Conservation (phyloP, 1,284 basidiomycete genomes). For the Waitea zeae region DNA sequence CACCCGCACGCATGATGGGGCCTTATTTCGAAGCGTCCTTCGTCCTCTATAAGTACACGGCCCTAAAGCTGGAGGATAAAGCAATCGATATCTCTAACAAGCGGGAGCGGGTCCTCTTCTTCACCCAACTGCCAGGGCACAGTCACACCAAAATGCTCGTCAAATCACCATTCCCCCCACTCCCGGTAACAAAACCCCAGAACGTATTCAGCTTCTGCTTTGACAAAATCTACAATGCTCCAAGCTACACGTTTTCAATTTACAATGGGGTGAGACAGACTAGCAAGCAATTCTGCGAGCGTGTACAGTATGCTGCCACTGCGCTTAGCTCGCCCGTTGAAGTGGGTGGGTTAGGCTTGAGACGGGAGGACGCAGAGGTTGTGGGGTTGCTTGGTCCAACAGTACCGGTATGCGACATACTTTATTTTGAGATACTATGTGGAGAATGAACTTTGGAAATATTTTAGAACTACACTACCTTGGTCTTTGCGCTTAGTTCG, state of each 20-base stretch:
- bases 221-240: constrained; percentile 28
- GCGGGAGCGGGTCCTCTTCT: no score
- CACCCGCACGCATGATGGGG: no score
- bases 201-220: constrained; percentile 45
- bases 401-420: constrained; percentile 39
- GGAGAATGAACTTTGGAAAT: neutral
- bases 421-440: neutral
- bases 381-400: constrained; percentile 56
- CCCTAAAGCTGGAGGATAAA: no score
- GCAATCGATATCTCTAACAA: no score
- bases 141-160: constrained; percentile 15
- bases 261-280: constrained; percentile 27
- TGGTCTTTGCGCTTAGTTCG: constrained; percentile 36
- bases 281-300: constrained; percentile 28
- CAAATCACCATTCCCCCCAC: constrained; percentile 19
- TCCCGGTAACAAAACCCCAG: constrained; percentile 20
- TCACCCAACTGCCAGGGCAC: no score
- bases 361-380: constrained; percentile 27
- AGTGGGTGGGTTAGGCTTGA: constrained; percentile 38
- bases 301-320: constrained; percentile 36
- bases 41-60: no score
- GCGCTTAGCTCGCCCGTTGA: constrained; percentile 26
- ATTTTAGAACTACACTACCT: constrained; percentile 40
- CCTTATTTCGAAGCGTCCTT: no score
- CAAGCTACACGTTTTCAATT: constrained; percentile 33